These are phyloP conservation scores for Chiua virens DNA, from an alignment of 768 basidiomycete species.

Conservation along the genomic window DNA sequence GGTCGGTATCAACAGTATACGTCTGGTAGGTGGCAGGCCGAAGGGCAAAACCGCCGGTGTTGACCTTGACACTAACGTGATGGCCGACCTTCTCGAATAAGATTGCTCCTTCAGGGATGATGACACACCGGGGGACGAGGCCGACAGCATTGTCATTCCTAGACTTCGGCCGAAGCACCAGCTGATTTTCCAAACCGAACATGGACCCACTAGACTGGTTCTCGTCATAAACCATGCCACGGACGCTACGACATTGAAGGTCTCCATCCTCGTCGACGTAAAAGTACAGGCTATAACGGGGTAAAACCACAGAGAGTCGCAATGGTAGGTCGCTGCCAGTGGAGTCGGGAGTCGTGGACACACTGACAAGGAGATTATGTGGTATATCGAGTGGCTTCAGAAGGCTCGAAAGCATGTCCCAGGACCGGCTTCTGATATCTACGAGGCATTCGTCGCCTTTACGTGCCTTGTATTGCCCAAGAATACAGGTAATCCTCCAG, in stretches of 20 bases:
- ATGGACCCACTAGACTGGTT: slow-evolving; percentile 43
- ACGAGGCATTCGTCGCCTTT: slow-evolving; percentile 13
- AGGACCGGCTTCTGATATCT: slow-evolving; percentile 27
- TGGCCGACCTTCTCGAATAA: slow-evolving; percentile 30
- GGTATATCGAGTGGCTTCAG: slow-evolving; percentile 22
- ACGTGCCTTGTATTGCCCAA: neutral
- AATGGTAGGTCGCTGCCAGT: neutral
- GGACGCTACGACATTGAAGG: slow-evolving; percentile 41
- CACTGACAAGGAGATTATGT: slow-evolving; percentile 21
- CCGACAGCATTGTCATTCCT: neutral
- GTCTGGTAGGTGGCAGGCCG: slow-evolving; percentile 22
- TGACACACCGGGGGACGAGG: slow-evolving; percentile 14
- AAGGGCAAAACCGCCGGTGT: neutral
- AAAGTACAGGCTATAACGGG: slow-evolving; percentile 42
- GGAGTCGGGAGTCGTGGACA: too few relatives aligned
- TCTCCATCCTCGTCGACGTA: slow-evolving; percentile 29
- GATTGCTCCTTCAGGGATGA: slow-evolving; percentile 39
- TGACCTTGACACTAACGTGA: slow-evolving; percentile 9
- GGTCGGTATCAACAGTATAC: slow-evolving; percentile 30
- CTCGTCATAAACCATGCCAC: slow-evolving; percentile 40
- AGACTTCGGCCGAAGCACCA: slow-evolving; percentile 37
- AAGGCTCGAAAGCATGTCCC: slow-evolving; percentile 22
- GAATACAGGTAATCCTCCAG: slow-evolving; percentile 22
- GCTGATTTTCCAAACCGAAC: slow-evolving; percentile 40
- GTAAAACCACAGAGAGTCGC: slow-evolving; percentile 33